Conservation (phyloP, 148 eudicot species). For the Nepenthes mirabilis region DNA sequence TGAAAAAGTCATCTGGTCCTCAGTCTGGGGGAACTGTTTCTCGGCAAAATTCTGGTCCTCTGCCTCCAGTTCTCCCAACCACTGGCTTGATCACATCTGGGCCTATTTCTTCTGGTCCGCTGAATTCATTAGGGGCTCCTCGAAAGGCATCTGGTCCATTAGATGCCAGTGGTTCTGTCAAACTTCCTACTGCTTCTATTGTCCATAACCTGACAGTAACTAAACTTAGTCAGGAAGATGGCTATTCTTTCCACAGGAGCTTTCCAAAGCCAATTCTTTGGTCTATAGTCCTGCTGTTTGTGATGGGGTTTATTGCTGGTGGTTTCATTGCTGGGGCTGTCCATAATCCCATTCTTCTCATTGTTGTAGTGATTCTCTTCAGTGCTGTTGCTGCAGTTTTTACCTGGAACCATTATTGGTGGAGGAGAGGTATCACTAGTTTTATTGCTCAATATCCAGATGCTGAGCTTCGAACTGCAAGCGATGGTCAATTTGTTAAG, state of each 20-base stretch:
- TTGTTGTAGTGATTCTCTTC: conserved; percentile 65
- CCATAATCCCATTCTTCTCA: conserved; percentile 72
- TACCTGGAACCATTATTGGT: conserved; percentile 67
- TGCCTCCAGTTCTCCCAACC: conserved; percentile 66
- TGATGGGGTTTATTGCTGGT: conserved; percentile 95
- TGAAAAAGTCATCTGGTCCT: conserved; percentile 77
- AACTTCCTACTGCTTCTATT: conserved; percentile 43
- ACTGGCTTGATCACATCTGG: conserved; percentile 93
- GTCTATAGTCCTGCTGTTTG: conserved; percentile 67
- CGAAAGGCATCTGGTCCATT: conserved; percentile 75
- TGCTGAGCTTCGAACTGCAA: conserved; percentile 84
- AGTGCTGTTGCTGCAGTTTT: conserved; percentile 61
- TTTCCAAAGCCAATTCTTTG: conserved; percentile 70
- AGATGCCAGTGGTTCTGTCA: conserved; percentile 49
- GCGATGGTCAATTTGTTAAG: conserved; percentile 86
- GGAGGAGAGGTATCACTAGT: conserved; percentile 54
- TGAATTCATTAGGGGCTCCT: conserved; percentile 76
- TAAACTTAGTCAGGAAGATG: conserved; percentile 60
- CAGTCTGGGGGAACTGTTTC: conserved; percentile 44
- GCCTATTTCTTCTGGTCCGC: conserved; percentile 80
- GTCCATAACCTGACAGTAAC: conserved; percentile 73
- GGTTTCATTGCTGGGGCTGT: conserved; percentile 84
- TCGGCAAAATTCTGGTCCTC: conserved; percentile 81
- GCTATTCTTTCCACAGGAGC: conserved; percentile 62
- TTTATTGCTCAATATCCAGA: conserved; percentile 65